A percentile compares a stretch with the other conserved stretches of the same genome.
Conservation (phyloP, 306 rosid genomes). For the Sesbania bispinosa region DNA sequence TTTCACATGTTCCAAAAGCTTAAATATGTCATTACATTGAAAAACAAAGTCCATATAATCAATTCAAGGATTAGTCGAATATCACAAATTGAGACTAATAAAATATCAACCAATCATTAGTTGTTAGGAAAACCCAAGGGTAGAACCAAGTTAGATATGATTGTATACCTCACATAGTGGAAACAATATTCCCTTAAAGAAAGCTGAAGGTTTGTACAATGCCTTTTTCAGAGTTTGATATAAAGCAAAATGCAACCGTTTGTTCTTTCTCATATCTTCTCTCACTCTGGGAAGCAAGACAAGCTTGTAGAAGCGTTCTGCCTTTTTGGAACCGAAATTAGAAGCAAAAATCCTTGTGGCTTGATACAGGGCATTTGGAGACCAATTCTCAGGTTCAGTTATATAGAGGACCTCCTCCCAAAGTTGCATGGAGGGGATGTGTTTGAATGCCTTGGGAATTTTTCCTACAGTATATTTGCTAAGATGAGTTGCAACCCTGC, state of each 20-base stretch:
- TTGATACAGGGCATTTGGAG: slow-evolving; percentile 86
- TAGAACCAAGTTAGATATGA: neutral
- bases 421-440: slow-evolving; percentile 58
- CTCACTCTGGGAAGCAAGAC: slow-evolving; percentile 89
- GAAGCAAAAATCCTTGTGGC: slow-evolving; percentile 86
- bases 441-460: slow-evolving; percentile 79
- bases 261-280: slow-evolving; percentile 74
- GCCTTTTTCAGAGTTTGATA: slow-evolving; percentile 85
- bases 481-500: slow-evolving; percentile 71
- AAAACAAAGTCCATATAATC: neutral
- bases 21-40: neutral
- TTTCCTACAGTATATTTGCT: slow-evolving; percentile 65
- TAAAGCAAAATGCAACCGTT: slow-evolving; percentile 79
- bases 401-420: slow-evolving; percentile 86
- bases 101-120: neutral
- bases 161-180: slow-evolving; percentile 82
- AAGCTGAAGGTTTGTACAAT: slow-evolving; percentile 87
- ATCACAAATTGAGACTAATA: neutral
- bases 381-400: slow-evolving; percentile 93
- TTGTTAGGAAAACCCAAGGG: neutral
- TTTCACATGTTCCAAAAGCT: neutral
- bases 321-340: slow-evolving; percentile 68
- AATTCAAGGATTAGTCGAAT: neutral
- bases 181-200: slow-evolving; percentile 79
- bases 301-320: slow-evolving; percentile 75